These are phyloP conservation scores for Apiospora hydei DNA, from an alignment of 2,329 filamentous ascomycete genomes.

Conservation along the genomic window DNA sequence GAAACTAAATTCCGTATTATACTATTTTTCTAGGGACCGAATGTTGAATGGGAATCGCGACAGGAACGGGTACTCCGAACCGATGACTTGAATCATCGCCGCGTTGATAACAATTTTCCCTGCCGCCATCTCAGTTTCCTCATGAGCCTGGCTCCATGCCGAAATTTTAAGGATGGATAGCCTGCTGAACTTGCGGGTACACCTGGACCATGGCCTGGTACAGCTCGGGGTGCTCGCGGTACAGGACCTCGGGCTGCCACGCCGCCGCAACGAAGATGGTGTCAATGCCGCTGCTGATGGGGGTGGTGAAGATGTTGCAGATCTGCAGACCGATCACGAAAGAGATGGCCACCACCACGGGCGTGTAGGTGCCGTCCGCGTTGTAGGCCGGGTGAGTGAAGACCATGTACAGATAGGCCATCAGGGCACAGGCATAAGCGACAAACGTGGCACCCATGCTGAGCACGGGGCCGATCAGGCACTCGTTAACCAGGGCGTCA, in stretches of 20 bases:
- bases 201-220: constrained; percentile 81
- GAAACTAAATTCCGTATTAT: neutral
- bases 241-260: constrained; percentile 76
- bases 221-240: constrained; percentile 81
- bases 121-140: neutral
- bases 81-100: neutral
- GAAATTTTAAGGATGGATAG: constrained; percentile 67
- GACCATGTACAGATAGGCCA: constrained; percentile 86
- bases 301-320: constrained; percentile 87
- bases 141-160: neutral
- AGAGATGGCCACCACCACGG: constrained; percentile 60
- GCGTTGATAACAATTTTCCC: neutral
- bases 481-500: constrained; percentile 89
- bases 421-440: constrained; percentile 79
- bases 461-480: constrained; percentile 75
- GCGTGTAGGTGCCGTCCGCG: constrained; percentile 69
- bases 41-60: neutral
- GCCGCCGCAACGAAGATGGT: constrained; percentile 86
- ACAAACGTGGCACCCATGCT: constrained; percentile 71
- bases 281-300: constrained; percentile 86
- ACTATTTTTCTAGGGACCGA: neutral
- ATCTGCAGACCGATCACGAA: constrained; percentile 93
- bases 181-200: constrained; percentile 83
- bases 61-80: neutral
- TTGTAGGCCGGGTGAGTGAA: constrained; percentile 87